A percentile compares a stretch with the other conserved stretches of the same genome.
These are phyloP conservation scores for Magnolia sinica DNA, from an alignment of 164 flowering plant species.

Conservation along the genomic window DNA sequence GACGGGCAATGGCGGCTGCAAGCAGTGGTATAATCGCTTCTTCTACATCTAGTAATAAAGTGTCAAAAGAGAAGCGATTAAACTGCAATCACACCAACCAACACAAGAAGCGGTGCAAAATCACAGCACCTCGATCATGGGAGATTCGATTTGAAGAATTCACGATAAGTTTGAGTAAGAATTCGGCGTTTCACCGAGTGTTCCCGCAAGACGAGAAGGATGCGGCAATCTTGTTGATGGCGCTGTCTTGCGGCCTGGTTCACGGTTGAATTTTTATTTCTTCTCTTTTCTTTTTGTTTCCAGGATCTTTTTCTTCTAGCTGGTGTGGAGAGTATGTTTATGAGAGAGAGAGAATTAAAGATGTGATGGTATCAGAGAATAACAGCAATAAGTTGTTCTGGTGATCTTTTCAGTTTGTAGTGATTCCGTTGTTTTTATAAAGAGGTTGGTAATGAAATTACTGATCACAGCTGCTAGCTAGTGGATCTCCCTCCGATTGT, in stretches of 20 bases:
- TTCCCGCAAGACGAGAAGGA: conserved; percentile 93
- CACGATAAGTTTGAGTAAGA: conserved; percentile 44
- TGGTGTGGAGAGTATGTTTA: too few relatives aligned
- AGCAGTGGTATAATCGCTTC: conserved; percentile 12
- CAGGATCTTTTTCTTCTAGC: too few relatives aligned
- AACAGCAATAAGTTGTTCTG: too few relatives aligned
- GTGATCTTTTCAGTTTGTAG: too few relatives aligned
- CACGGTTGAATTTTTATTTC: conserved; percentile 39
- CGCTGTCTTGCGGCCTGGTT: conserved; percentile 74
- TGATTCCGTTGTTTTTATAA: too few relatives aligned
- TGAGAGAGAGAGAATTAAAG: not conserved
- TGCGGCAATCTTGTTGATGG: conserved; percentile 91
- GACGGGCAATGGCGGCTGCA: conserved; percentile 57
- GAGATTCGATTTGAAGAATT: conserved; percentile 63
- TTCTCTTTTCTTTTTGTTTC: not conserved
- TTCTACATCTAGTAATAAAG: conserved; percentile 12
- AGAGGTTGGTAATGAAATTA: too few relatives aligned
- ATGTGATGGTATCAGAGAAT: not conserved
- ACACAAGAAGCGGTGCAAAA: conserved; percentile 52
- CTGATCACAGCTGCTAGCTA: not conserved
- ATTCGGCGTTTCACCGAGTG: conserved; percentile 46
- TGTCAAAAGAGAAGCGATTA: conserved; percentile 33
- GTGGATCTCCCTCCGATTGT: not conserved
- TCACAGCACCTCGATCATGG: conserved; percentile 7
- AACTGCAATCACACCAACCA: conserved; percentile 19